Evolutionary conservation across 1,139 yeast genomes (phyloP).

Genomic region (Pichia terricola): DNA sequence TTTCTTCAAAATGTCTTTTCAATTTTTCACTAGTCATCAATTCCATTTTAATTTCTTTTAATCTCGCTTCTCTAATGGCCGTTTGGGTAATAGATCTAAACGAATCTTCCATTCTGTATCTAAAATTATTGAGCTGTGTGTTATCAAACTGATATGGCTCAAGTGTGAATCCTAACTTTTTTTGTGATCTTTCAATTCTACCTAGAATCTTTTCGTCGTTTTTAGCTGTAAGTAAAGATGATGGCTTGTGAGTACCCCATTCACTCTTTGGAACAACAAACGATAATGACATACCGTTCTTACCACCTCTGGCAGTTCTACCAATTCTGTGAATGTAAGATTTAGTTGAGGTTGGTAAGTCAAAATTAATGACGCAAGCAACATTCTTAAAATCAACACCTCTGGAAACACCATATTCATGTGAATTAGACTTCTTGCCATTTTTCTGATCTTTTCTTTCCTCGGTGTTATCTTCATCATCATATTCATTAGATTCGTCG

Average conservation of each 20-base stretch:
- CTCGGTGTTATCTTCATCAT: slow-evolving; percentile 37
- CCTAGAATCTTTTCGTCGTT: slow-evolving; percentile 79
- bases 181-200: slow-evolving; percentile 70
- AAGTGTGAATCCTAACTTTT: slow-evolving; percentile 58
- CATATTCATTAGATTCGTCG: slow-evolving; percentile 66
- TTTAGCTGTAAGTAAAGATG: slow-evolving; percentile 60
- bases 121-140: slow-evolving; percentile 89
- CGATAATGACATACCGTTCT: slow-evolving; percentile 89
- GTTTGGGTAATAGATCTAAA: slow-evolving; percentile 89
- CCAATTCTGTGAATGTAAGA: slow-evolving; percentile 93
- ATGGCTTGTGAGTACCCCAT: slow-evolving; percentile 83
- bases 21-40: slow-evolving; percentile 80
- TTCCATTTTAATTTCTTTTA: slow-evolving; percentile 82
- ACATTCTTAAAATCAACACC: slow-evolving; percentile 96
- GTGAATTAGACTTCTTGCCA: slow-evolving; percentile 11
- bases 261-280: slow-evolving; percentile 80
- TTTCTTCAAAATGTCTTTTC: slow-evolving; percentile 92
- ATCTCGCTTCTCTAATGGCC: slow-evolving; percentile 88
- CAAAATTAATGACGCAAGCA: slow-evolving; percentile 93
- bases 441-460: slow-evolving; percentile 22
- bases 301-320: slow-evolving; percentile 96
- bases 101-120: slow-evolving; percentile 96
- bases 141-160: slow-evolving; percentile 84
- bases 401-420: slow-evolving; percentile 89
- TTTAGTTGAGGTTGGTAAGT: slow-evolving; percentile 82